phyloP scores from a whole-genome alignment of 352 stramenopile species.

The Globisporangium ultimum region DNA sequence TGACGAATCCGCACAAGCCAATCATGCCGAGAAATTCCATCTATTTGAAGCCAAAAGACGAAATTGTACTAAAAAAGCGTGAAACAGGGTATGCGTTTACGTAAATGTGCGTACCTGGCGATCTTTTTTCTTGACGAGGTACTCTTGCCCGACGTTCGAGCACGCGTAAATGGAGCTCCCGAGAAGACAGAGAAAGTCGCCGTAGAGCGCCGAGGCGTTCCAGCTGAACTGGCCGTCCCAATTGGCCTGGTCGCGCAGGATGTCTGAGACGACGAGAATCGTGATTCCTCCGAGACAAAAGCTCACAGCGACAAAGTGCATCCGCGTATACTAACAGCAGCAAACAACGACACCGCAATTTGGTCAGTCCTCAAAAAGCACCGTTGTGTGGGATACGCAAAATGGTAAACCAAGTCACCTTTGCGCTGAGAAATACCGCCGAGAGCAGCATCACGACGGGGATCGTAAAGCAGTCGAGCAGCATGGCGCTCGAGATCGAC shows the following conservation, averaged over 20 bases:
- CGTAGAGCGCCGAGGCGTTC: slow-evolving; percentile 62
- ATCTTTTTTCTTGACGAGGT: slow-evolving; percentile 82
- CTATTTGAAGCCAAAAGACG: slow-evolving; percentile 22
- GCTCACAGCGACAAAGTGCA: slow-evolving; percentile 73
- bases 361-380: background rate
- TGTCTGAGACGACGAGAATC: slow-evolving; percentile 85
- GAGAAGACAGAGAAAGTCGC: slow-evolving; percentile 90
- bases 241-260: slow-evolving; percentile 38
- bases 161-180: slow-evolving; percentile 90
- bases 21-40: slow-evolving; percentile 95
- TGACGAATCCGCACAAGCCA: slow-evolving; percentile 89
- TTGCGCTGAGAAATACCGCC: slow-evolving; percentile 77
- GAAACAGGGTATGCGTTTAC: background rate
- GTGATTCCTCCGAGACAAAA: slow-evolving; percentile 86
- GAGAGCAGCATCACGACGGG: slow-evolving; percentile 94
- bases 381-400: background rate
- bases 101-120: slow-evolving; percentile 27
- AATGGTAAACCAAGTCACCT: slow-evolving; percentile 19
- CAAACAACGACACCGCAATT: slow-evolving; percentile 4
- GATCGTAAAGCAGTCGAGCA: slow-evolving; percentile 96
- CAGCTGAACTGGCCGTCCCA: slow-evolving; percentile 10
- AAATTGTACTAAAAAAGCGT: background rate
- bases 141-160: slow-evolving; percentile 91
- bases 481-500: slow-evolving; percentile 93
- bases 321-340: slow-evolving; percentile 43